These are phyloP conservation scores for Amaranthus palmeri DNA, from an alignment of 148 eudicot species.

Conservation along the genomic window DNA sequence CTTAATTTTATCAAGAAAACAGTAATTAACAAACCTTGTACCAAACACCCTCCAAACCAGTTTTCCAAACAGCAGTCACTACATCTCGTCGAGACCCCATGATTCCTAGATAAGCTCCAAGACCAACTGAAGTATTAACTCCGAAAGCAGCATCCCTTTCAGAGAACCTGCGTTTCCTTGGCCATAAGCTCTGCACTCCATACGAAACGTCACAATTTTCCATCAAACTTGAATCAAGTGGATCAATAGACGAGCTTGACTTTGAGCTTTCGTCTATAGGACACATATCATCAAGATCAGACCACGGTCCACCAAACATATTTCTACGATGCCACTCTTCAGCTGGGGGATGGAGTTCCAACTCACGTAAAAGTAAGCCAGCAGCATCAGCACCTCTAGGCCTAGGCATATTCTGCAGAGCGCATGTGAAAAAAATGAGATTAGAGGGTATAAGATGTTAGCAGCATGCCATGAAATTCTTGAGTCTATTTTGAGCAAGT, in stretches of 20 bases:
- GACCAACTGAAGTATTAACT: constrained; percentile 85
- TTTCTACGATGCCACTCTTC: constrained; percentile 98
- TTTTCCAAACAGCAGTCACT: constrained; percentile 91
- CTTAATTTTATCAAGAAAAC: neutral
- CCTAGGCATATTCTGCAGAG: constrained; percentile 88
- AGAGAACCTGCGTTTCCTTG: constrained; percentile 88
- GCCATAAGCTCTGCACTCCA: constrained; percentile 88
- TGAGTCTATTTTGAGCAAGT: too few relatives aligned
- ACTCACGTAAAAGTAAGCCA: constrained; percentile 82
- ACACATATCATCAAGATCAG: constrained; percentile 66
- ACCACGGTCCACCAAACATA: constrained; percentile 98
- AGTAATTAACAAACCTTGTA: constrained; percentile 56
- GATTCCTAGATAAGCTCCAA: constrained; percentile 95
- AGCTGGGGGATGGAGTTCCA: constrained; percentile 98
- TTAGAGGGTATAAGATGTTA: neutral
- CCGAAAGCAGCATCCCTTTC: constrained; percentile 99
- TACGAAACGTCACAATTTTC: constrained; percentile 52
- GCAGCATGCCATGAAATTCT: too few relatives aligned
- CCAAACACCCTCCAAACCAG: constrained; percentile 97
- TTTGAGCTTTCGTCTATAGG: constrained; percentile 46
- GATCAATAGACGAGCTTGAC: constrained; percentile 42
- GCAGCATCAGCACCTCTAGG: constrained; percentile 99
- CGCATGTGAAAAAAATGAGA: constrained; percentile 1
- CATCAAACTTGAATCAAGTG: constrained; percentile 38
- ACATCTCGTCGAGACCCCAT: constrained; percentile 99